phyloP scores from a whole-genome alignment of 306 rosid genomes.

The Delonix regia region DNA sequence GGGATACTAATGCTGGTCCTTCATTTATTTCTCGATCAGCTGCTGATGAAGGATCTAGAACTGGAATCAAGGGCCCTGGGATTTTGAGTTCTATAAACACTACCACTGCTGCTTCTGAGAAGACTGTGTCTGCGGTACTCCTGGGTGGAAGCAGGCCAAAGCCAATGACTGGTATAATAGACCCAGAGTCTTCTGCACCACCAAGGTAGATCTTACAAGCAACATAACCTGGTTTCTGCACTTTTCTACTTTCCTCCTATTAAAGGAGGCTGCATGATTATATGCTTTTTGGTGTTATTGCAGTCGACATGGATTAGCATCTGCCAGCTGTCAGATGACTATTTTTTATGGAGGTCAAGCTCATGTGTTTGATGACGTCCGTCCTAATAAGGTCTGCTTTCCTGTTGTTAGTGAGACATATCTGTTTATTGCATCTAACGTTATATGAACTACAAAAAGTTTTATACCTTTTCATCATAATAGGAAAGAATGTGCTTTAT shows the following conservation, averaged over 20 bases:
- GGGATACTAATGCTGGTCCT: constrained; percentile 76
- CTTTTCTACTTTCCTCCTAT: not conserved
- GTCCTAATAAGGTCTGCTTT: constrained; percentile 82
- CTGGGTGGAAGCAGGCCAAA: constrained; percentile 68
- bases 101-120: constrained; percentile 55
- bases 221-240: constrained; percentile 5
- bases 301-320: constrained; percentile 69
- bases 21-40: constrained; percentile 84
- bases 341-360: constrained; percentile 99
- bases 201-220: constrained; percentile 53
- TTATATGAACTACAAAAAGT: constrained; percentile 13
- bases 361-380: constrained; percentile 96
- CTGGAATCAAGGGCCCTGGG: constrained; percentile 91
- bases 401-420: constrained; percentile 29
- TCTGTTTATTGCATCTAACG: constrained; percentile 13
- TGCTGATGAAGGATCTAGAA: constrained; percentile 97
- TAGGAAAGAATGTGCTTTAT: constrained; percentile 10
- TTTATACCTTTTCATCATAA: constrained; percentile 23
- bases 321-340: constrained; percentile 90
- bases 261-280: constrained; percentile 38
- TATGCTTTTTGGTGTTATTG: constrained; percentile 41
- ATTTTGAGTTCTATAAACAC: constrained; percentile 71
- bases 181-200: constrained; percentile 62
- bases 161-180: constrained; percentile 52
- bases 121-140: constrained; percentile 56